phyloP scores from a whole-genome alignment of 805 yeast genomes.

The Yarrowia divulgata region DNA sequence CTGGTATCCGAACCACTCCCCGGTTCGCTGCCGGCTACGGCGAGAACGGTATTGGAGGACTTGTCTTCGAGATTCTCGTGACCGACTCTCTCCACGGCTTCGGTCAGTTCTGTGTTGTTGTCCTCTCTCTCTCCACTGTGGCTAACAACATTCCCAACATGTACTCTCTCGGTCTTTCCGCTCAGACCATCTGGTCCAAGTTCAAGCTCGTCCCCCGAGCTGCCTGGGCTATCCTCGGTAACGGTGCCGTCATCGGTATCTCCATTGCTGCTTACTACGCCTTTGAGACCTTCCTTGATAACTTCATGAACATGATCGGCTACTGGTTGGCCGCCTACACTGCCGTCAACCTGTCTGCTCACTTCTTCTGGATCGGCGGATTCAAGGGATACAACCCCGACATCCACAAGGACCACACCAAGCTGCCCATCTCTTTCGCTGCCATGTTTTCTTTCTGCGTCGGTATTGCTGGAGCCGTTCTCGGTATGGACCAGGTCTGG shows the following conservation, averaged over 20 bases:
- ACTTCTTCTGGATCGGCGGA: constrained; percentile 76
- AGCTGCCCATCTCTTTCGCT: constrained; percentile 78
- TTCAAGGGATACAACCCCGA: constrained; percentile 66
- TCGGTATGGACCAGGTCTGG: constrained; percentile 91
- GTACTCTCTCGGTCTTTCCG: constrained; percentile 87
- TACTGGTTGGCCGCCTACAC: constrained; percentile 89
- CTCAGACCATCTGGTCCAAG: constrained; percentile 82
- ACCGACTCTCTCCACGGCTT: constrained; percentile 83
- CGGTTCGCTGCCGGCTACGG: constrained; percentile 61
- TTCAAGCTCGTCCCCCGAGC: constrained; percentile 81
- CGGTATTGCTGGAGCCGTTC: constrained; percentile 83
- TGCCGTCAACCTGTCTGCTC: constrained; percentile 79
- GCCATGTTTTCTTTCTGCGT: constrained; percentile 79
- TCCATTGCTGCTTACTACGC: constrained; percentile 86
- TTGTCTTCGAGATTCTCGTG: constrained; percentile 78
- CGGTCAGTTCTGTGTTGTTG: constrained; percentile 87
- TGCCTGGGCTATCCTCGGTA: constrained; percentile 79
- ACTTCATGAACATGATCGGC: constrained; percentile 90
- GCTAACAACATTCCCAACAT: constrained; percentile 93
- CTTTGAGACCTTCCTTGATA: constrained; percentile 74
- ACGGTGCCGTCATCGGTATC: constrained; percentile 79
- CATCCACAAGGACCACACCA: constrained; percentile 62
- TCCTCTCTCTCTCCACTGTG: constrained; percentile 84
- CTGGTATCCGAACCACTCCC: constrained; percentile 61
- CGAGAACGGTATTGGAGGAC: constrained; percentile 74